A percentile compares a stretch with the other conserved stretches of the same genome.
phyloP scores from a whole-genome alignment of 306 rosid genomes.

The Inga oerstediana region DNA sequence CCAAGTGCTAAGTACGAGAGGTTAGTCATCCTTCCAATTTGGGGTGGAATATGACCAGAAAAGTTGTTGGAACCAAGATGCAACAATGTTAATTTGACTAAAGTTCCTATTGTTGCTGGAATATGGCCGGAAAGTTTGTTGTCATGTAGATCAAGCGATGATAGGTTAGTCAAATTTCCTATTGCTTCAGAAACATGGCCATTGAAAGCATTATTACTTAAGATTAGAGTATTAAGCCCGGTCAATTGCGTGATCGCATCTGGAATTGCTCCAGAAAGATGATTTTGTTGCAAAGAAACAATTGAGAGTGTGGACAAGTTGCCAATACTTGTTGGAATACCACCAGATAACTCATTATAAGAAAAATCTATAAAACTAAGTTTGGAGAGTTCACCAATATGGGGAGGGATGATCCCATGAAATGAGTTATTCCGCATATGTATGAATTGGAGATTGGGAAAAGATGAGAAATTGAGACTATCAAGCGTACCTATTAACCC shows the following conservation, averaged over 20 bases:
- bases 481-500: background rate
- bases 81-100: no score
- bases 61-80: no score
- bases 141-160: background rate
- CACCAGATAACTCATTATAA: no score
- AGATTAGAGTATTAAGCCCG: background rate
- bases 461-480: background rate
- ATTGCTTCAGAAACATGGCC: background rate
- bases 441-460: background rate
- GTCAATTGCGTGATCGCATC: background rate
- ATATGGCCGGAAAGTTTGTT: background rate
- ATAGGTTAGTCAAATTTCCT: background rate
- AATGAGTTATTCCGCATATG: background rate
- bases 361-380: background rate
- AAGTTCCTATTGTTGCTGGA: no score
- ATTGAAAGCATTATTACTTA: background rate
- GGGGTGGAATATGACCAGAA: no score
- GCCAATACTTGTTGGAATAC: no score
- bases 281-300: rapidly evolving
- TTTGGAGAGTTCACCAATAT: background rate
- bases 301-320: background rate
- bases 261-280: background rate
- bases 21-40: no score
- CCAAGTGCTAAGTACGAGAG: no score
- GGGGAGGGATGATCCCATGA: background rate